Evolutionary conservation across 345 rosid genomes (phyloP).

Genomic region (Aquilaria malaccensis): DNA sequence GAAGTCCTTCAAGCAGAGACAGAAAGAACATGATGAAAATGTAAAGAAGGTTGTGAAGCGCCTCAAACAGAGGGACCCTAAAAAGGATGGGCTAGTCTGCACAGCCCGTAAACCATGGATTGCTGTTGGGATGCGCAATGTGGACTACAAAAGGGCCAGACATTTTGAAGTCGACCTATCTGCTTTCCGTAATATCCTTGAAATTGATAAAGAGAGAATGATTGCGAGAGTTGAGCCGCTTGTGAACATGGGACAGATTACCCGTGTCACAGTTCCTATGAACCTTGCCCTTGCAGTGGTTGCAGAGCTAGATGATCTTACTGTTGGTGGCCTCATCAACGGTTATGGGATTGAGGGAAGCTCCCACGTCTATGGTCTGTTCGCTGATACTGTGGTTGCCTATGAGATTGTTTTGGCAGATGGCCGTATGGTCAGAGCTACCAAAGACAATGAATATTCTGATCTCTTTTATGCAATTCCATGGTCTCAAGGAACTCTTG

Average conservation of each 20-base stretch:
- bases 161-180: slow-evolving; percentile 96
- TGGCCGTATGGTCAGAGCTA: slow-evolving; percentile 86
- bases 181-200: slow-evolving; percentile 71
- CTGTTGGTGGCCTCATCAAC: slow-evolving; percentile 98
- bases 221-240: slow-evolving; percentile 94
- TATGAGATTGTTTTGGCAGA: slow-evolving; percentile 89
- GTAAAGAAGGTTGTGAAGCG: slow-evolving; percentile 80
- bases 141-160: slow-evolving; percentile 93
- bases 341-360: slow-evolving; percentile 99
- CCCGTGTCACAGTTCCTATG: slow-evolving; percentile 78
- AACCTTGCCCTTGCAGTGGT: slow-evolving; percentile 96
- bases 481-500: slow-evolving; percentile 99
- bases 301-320: slow-evolving; percentile 98
- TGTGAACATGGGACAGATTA: slow-evolving; percentile 98
- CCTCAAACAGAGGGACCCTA: slow-evolving; percentile 69
- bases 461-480: slow-evolving; percentile 93
- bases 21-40: slow-evolving; percentile 88
- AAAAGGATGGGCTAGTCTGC: slow-evolving; percentile 96
- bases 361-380: slow-evolving; percentile 92
- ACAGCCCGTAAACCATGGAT: slow-evolving; percentile 99
- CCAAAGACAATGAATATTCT: slow-evolving; percentile 84
- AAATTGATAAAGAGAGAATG: slow-evolving; percentile 82
- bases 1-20: slow-evolving; percentile 82
- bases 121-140: slow-evolving; percentile 99
- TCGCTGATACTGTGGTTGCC: slow-evolving; percentile 94